Evolutionary conservation across 1,139 yeast genomes (phyloP).

Genomic region (Diutina rugosa): DNA sequence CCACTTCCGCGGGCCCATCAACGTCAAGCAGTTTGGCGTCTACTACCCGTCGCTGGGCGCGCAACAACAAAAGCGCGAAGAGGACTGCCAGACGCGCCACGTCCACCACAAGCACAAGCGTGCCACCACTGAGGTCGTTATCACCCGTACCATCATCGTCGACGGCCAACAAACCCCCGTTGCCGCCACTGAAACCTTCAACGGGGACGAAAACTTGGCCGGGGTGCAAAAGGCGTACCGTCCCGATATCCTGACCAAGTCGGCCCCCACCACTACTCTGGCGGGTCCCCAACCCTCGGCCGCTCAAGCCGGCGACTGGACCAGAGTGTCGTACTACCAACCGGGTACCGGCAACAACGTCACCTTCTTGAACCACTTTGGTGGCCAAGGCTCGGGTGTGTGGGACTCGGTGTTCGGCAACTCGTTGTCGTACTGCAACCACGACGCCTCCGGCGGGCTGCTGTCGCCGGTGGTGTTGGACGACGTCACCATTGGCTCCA

Average conservation of each 20-base stretch:
- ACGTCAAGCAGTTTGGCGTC: conserved; percentile 66
- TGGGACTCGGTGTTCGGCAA: conserved; percentile 15
- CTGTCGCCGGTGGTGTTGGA: conserved; percentile 35
- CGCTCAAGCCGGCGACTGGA: conserved; percentile 12
- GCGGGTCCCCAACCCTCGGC: conserved; percentile 3
- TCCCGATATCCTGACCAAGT: conserved; percentile 3
- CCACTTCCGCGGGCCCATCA: conserved; percentile 89
- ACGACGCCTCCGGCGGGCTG: conserved; percentile 31
- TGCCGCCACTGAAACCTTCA: conserved; percentile 4
- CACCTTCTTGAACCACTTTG: conserved; percentile 15
- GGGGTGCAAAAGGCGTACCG: conserved; percentile 1
- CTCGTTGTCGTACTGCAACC: conserved; percentile 15
- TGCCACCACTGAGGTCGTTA: conserved; percentile 6
- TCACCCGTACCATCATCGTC: conserved; percentile 61
- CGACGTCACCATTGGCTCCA: conserved; percentile 38
- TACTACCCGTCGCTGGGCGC: conserved; percentile 25
- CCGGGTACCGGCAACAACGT: conserved; percentile 14
- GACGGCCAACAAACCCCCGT: conserved; percentile 39
- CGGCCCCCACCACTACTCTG: conserved; percentile 2
- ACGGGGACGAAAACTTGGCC: not conserved
- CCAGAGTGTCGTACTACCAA: conserved; percentile 14
- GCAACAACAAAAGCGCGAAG: conserved; percentile 29
- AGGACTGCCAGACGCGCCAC: conserved; percentile 28
- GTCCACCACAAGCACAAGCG: conserved; percentile 40
- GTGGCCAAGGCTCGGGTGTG: conserved; percentile 16